Conservation (phyloP, 1,284 basidiomycete genomes). For the Rhodotorula sp. region DNA sequence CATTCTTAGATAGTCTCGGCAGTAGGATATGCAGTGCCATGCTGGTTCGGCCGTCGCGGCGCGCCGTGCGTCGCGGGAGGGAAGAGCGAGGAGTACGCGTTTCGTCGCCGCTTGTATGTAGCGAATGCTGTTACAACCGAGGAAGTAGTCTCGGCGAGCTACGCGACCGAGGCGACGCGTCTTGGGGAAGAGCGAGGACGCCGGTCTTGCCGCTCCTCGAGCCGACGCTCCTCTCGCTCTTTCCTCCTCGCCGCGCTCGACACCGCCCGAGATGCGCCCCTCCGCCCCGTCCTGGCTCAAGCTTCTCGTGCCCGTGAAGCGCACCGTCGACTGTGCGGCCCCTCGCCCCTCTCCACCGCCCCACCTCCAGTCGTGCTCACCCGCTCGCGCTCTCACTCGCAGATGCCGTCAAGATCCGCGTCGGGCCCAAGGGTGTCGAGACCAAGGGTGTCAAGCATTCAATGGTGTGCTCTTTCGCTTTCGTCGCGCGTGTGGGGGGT, state of each 20-base stretch:
- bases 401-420: conserved; percentile 79
- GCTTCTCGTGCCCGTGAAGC: conserved; percentile 88
- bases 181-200: background rate
- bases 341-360: background rate
- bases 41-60: too few relatives aligned
- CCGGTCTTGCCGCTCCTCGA: background rate
- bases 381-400: conserved; percentile 8
- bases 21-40: too few relatives aligned
- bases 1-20: too few relatives aligned
- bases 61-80: too few relatives aligned
- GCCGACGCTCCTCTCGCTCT: background rate
- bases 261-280: conserved; percentile 51
- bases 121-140: too few relatives aligned
- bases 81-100: too few relatives aligned
- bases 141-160: too few relatives aligned
- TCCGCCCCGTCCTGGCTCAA: conserved; percentile 55
- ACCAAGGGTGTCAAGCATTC: conserved; percentile 91
- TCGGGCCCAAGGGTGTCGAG: conserved; percentile 89
- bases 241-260: background rate
- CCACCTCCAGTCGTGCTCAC: conserved; percentile 7
- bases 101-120: too few relatives aligned
- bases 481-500: conserved; percentile 4
- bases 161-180: background rate
- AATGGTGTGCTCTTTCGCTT: conserved; percentile 66
- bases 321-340: conserved; percentile 55